Base-by-base conservation (phyloP, 2,329 filamentous ascomycete genomes). In the Ascochyta fabae region DNA sequence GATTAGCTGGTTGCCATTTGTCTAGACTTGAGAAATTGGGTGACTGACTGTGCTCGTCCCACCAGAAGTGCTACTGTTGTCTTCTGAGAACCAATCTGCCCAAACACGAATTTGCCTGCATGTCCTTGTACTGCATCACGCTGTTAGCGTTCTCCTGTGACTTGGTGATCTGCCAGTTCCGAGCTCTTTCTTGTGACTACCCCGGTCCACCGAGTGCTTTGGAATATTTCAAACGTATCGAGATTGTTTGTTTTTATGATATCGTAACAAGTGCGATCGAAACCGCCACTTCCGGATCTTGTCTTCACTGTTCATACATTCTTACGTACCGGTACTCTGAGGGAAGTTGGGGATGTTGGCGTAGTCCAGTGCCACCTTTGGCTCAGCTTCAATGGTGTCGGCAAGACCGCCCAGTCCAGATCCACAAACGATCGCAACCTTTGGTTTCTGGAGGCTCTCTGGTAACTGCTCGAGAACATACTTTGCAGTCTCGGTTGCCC, bases 61-160 rank as follows among this genome's bases (percentile, higher is more conserved):
- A 88, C 84, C 74, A 89, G 83, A 64, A 88, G 78, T 26, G 88
- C 83, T 6, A 84, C 83, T 2, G 86, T 84, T 6, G 80, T 80
- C 60, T 81, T 78, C 40, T 78, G 73, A 16, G 76, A 70, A 2
- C 83, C 83, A 53, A 88, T 79, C 26, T 82, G 78, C 15, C 86
- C 85, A 72, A 88, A 88, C 8, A 88, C 83, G 53, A 89, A 78
- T 69, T 86, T 87, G 43, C 86, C 86, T 56, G 83, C 84, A 80
- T 89, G 86, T 29, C 86, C 86, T 42, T 78, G 74, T 15, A 87
- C 79, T 80, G 53, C 39, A 52, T 13, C 36, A 15, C 2, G 31
- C 35, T 10, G 12, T 43, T 26, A 40, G 29, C n/a, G n/a, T 12
- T 33, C 19, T 43, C 27, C 27, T 26, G 29, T 5, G 4, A 31